phyloP scores from a whole-genome alignment of 2,329 filamentous ascomycete genomes.

The Ceratocystis diversiconidia region DNA sequence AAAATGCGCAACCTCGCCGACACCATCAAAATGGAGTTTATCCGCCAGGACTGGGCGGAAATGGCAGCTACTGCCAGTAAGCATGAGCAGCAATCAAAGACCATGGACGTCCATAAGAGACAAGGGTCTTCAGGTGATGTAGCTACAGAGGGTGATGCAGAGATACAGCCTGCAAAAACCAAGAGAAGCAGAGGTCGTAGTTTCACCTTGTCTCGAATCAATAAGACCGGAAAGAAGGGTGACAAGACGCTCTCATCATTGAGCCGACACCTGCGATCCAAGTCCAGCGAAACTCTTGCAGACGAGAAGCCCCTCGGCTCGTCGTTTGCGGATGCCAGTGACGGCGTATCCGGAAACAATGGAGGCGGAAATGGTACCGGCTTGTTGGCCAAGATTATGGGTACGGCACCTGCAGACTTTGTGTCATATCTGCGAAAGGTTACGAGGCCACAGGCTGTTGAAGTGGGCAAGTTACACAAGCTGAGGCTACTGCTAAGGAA shows the following conservation, averaged over 20 bases:
- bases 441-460: constrained; percentile 66
- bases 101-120: constrained; percentile 5
- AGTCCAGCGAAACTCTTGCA: constrained; percentile 56
- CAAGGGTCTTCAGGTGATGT: constrained; percentile 21
- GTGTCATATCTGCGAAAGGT: constrained; percentile 72
- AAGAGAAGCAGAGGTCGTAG: constrained; percentile 56
- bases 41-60: constrained; percentile 72
- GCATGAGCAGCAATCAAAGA: constrained; percentile 20
- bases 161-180: constrained; percentile 29
- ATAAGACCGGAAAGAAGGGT: constrained; percentile 34
- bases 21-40: constrained; percentile 90
- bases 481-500: constrained; percentile 77
- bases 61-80: constrained; percentile 33
- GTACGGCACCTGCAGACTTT: constrained; percentile 67
- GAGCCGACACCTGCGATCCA: constrained; percentile 52
- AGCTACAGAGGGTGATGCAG: constrained; percentile 29
- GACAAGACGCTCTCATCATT: constrained; percentile 37
- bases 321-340: constrained; percentile 6
- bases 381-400: constrained; percentile 52
- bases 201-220: constrained; percentile 55
- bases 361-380: constrained; percentile 39
- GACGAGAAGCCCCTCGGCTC: constrained; percentile 39
- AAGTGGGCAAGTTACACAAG: constrained; percentile 93
- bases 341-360: constrained; percentile 28
- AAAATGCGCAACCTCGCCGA: constrained; percentile 85